Base-by-base conservation (phyloP, 2,329 filamentous ascomycete species). In the Cryphonectria radicalis region DNA sequence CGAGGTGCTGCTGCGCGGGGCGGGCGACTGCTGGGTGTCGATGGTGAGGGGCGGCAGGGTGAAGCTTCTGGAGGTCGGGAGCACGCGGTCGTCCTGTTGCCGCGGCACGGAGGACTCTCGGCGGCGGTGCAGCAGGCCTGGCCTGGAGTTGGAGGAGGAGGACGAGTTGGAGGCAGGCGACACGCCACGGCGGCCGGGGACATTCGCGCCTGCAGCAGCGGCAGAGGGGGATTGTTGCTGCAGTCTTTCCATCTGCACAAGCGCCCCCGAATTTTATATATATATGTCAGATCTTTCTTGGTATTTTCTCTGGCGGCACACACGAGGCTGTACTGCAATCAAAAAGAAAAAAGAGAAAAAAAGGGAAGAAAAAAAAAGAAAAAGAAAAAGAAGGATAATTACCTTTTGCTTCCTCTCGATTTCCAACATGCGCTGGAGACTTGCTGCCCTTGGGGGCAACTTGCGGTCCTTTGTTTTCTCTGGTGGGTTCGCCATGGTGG, bases 331-430 rank as follows among this genome's bases (percentile, higher is more conserved):
- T 4, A 46, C 2, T 19, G 17, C 43, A 22, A 50, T 10, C 37
- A 3, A 32, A 32, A 5, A 5, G 1, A 0, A 46, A 46, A 19
- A 22, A 43, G 42, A 22, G 22, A 22, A 25, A 60, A 25, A 37
- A 19, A 68, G 50, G 28, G 10, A 22, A 25, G 35, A 25, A 60
- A 19, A 67, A 63, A 63, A 22, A 22, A 22, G 11, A 60, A 28
- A 60, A 19, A 68, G 46, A 66, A 66, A 22, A 7, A 63, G 53
- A 25, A 69, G 60, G n/a, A 25, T 37, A 53, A 69, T 81, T 82
- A 90, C 88, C 85, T 88, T 88, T 78, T 82, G 84, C 77, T 82
- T 83, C 77, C 86, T 87, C 77, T 90, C 88, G 67, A 90, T 79
- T 75, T 89, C 87, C 65, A 90, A 82, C 88, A 90, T 89, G 72